Conservation (phyloP, 2,329 filamentous ascomycete species). For the Colletotrichum sansevieriae region DNA sequence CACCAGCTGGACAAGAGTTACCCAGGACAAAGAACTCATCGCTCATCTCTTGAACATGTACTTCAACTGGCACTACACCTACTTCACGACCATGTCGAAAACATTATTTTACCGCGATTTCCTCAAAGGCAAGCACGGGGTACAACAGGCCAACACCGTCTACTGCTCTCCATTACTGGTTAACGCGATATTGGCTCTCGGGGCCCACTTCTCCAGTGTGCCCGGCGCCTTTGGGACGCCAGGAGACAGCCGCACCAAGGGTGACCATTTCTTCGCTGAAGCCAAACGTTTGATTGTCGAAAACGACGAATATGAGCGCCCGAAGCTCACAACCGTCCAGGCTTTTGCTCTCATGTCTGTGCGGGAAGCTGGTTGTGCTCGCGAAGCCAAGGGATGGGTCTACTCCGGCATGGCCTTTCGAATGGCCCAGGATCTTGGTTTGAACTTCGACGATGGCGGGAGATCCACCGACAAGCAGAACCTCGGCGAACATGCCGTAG, state of each 20-base stretch:
- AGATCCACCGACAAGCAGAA: conserved; percentile 69
- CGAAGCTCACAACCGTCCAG: conserved; percentile 90
- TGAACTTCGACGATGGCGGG: conserved; percentile 85
- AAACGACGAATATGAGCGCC: conserved; percentile 93
- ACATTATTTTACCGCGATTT: conserved; percentile 90
- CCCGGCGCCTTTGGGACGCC: conserved; percentile 78
- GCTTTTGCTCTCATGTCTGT: conserved; percentile 96
- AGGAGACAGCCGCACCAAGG: conserved; percentile 85
- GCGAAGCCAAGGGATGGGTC: conserved; percentile 97
- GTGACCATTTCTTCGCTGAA: conserved; percentile 96
- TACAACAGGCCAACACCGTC: conserved; percentile 66
- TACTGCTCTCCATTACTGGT: conserved; percentile 93
- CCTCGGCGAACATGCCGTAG: conserved; percentile 85
- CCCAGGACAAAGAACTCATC: conserved; percentile 81
- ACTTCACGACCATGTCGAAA: conserved; percentile 92
- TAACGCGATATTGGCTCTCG: conserved; percentile 92
- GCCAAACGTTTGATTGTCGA: conserved; percentile 91
- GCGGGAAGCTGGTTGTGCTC: conserved; percentile 91
- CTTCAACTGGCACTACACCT: conserved; percentile 97
- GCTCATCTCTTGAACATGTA: conserved; percentile 96
- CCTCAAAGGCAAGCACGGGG: conserved; percentile 73
- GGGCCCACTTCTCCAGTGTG: conserved; percentile 90
- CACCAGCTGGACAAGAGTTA: conserved; percentile 89
- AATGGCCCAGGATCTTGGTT: conserved; percentile 94
- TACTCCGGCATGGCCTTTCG: conserved; percentile 99